These are phyloP conservation scores for Penicillium digitatum DNA, from an alignment of 2,329 filamentous ascomycete genomes.

Conservation along the genomic window DNA sequence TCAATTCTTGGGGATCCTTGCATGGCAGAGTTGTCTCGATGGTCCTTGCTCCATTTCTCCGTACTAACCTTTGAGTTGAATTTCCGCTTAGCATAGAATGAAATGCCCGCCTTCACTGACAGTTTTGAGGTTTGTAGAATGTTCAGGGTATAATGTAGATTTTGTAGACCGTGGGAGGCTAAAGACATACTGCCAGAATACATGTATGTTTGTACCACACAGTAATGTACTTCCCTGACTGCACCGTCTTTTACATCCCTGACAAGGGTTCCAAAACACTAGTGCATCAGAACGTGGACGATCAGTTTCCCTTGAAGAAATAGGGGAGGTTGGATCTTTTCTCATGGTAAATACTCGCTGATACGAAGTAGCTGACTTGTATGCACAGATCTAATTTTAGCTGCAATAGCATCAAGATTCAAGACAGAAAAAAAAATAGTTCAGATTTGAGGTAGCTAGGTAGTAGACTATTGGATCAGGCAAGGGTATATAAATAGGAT, in stretches of 20 bases:
- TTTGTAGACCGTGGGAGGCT: not conserved
- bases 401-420: not conserved
- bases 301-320: not conserved
- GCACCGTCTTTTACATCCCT: not conserved
- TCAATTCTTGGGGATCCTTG: slow-evolving; percentile 3
- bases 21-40: slow-evolving; percentile 2
- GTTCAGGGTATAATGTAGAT: not conserved
- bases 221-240: not conserved
- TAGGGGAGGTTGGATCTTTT: not conserved
- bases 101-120: slow-evolving; percentile 24
- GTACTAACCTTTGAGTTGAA: slow-evolving; percentile 2
- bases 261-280: not conserved
- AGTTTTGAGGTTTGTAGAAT: not conserved
- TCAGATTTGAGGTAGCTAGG: not conserved
- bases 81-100: slow-evolving; percentile 18
- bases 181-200: not conserved
- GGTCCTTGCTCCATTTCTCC: not conserved
- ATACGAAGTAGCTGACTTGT: not conserved
- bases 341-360: not conserved
- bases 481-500: slow-evolving; percentile 5
- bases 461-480: not conserved
- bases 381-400: slow-evolving; percentile 1
- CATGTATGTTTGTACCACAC: no score
- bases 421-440: not conserved
- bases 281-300: not conserved